Base-by-base conservation (phyloP, 306 rosid species). In the Prunus dulcis region DNA sequence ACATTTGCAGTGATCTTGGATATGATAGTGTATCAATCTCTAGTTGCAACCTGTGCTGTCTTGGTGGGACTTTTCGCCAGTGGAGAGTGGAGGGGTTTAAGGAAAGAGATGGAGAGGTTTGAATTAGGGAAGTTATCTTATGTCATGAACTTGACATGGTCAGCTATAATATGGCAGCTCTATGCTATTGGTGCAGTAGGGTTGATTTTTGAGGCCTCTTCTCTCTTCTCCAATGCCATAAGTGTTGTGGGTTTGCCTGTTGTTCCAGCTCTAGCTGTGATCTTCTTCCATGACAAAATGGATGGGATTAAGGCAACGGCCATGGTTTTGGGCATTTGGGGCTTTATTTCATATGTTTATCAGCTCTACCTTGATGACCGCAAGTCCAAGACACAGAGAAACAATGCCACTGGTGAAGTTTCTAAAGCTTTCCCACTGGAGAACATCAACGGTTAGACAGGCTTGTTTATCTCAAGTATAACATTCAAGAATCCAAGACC, bases 211-310 rank as follows among this genome's bases (percentile, higher is more conserved):
- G 87, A 89, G 62, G 87, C 81, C 10, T 86, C 89, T 18, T 56
- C 90, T 1, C 75, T 89, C 11, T 86, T 89, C 78, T 80, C 89
- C 64, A 89, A 86, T 55, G 79, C 74, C 56, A 71, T 89, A n/a
- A 75, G 87, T 3, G 78, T 71, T 10, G 1, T 86, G 74, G 82
- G 80, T 76, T 56, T 89, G 86, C 90, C 88, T 3, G 17, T 84
- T 17, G 78, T 80, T 69, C 87, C 86, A 17, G 69, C 82, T 72
- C 38, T 82, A 7, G 88, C 87, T 4, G 82, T 82, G 25, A 28
- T 88, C 14, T 50, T 86, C 64, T 82, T 82, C 56, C 86, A 81
- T 61, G 90, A 84, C 11, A 82, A 82, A 43, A 79, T 88, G 79
- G 50, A 79, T 66, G 90, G 86, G 14, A 20, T 80, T 14, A 86